Evolutionary conservation across 306 rosid species (phyloP).

Genomic region (Senna tora): DNA sequence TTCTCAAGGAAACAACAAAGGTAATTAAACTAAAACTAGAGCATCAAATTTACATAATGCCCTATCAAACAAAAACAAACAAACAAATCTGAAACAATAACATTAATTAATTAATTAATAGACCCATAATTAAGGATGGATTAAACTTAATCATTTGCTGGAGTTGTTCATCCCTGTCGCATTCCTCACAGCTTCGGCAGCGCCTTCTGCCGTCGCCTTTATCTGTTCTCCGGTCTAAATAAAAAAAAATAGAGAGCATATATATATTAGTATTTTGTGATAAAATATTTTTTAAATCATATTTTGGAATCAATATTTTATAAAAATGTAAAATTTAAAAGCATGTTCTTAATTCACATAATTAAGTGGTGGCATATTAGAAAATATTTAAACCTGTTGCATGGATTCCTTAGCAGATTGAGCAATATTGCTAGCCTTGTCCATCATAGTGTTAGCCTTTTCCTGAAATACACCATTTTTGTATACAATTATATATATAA

Average conservation of each 20-base stretch:
- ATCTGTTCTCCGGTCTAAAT: constrained; percentile 54
- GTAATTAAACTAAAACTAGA: no score
- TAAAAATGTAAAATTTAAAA: no score
- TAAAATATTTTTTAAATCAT: no score
- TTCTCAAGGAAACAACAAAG: no score
- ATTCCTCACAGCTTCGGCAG: constrained; percentile 61
- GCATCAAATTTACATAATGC: no score
- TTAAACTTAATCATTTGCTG: not conserved
- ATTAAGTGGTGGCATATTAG: not conserved
- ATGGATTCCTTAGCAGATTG: constrained; percentile 54
- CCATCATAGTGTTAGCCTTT: constrained; percentile 52
- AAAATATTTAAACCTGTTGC: constrained; percentile 41
- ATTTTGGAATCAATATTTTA: no score
- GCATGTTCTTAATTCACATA: not conserved
- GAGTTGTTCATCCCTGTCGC: constrained; percentile 66
- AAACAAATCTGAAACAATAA: no score
- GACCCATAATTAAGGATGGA: no score
- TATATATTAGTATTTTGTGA: no score
- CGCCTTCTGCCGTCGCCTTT: constrained; percentile 56
- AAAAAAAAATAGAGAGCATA: not conserved
- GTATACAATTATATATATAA: no score
- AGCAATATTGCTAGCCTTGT: constrained; percentile 52
- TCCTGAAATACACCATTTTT: constrained; percentile 45
- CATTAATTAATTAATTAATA: no score
- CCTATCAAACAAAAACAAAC: no score